phyloP scores from a whole-genome alignment of 73 alveolate species.

The Urostyla sp. region DNA sequence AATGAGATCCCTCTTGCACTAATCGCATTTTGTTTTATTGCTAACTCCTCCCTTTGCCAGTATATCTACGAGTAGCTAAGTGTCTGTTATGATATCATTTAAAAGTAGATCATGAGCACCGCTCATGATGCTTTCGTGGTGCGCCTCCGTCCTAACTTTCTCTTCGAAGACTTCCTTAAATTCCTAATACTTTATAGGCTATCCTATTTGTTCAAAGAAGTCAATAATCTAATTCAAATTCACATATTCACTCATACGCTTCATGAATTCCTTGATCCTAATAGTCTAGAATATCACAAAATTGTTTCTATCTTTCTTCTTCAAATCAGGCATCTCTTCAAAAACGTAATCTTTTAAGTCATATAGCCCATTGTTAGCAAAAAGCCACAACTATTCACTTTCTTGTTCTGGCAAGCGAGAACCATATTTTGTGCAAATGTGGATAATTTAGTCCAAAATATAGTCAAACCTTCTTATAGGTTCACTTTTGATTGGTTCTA shows the following conservation, averaged over 20 bases:
- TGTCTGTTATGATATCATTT: conserved; percentile 18
- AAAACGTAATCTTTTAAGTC: not conserved
- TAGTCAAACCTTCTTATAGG: conserved; percentile 31
- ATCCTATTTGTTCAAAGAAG: conserved; percentile 33
- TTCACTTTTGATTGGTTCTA: not conserved
- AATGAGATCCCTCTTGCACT: conserved; percentile 41
- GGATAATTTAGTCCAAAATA: not conserved
- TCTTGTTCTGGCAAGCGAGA: conserved; percentile 32
- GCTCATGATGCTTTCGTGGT: conserved; percentile 40
- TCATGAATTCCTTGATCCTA: conserved; percentile 54
- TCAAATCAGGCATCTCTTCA: not conserved
- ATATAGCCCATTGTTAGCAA: conserved; percentile 28
- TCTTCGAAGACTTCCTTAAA: conserved; percentile 49
- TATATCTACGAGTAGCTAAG: not conserved
- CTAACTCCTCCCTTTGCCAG: conserved; percentile 2
- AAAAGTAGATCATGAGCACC: conserved; percentile 15
- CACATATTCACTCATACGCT: conserved; percentile 36
- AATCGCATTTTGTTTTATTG: conserved; percentile 27
- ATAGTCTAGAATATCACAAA: conserved; percentile 33
- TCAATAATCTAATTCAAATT: conserved; percentile 12
- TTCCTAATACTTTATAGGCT: conserved; percentile 46
- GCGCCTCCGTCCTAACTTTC: conserved; percentile 40
- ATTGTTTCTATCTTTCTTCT: not conserved
- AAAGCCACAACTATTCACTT: conserved; percentile 52
- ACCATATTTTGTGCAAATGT: conserved; percentile 62